Evolutionary conservation across 345 rosid species (phyloP).

Genomic region (Clarkia xantiana): DNA sequence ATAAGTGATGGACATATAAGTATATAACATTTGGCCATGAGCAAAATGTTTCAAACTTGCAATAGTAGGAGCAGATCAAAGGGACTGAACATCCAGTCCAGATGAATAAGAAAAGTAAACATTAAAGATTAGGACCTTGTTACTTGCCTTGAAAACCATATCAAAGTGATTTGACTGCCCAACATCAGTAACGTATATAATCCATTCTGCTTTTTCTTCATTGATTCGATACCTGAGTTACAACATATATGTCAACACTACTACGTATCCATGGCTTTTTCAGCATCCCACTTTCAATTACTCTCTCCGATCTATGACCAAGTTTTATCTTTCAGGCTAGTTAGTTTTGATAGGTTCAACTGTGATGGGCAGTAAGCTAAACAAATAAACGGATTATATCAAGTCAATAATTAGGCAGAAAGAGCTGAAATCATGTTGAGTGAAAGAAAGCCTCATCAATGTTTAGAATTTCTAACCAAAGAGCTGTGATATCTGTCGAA

Average conservation of each 20-base stretch:
- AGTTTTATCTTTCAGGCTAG: too few relatives aligned
- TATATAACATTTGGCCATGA: neutral
- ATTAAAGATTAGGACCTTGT: neutral
- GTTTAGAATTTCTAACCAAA: conserved; percentile 44
- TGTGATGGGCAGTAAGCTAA: too few relatives aligned
- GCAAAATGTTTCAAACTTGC: neutral
- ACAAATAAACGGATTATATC: too few relatives aligned
- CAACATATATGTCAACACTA: too few relatives aligned
- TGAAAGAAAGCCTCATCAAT: neutral
- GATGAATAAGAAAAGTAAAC: neutral
- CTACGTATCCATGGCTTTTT: too few relatives aligned
- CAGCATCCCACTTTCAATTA: too few relatives aligned
- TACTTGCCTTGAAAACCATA: conserved; percentile 76
- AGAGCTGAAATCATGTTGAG: too few relatives aligned
- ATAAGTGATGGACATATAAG: neutral
- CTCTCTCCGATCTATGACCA: too few relatives aligned
- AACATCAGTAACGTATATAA: conserved; percentile 88
- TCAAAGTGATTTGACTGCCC: conserved; percentile 94
- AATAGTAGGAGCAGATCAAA: too few relatives aligned
- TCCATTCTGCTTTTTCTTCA: conserved; percentile 94
- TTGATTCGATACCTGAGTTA: conserved; percentile 70
- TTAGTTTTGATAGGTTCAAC: too few relatives aligned
- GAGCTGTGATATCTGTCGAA: conserved; percentile 84
- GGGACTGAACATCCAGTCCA: neutral
- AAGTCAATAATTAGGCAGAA: too few relatives aligned